phyloP scores from a whole-genome alignment of 2,329 filamentous ascomycete genomes.

The Juglanconis oblonga region DNA sequence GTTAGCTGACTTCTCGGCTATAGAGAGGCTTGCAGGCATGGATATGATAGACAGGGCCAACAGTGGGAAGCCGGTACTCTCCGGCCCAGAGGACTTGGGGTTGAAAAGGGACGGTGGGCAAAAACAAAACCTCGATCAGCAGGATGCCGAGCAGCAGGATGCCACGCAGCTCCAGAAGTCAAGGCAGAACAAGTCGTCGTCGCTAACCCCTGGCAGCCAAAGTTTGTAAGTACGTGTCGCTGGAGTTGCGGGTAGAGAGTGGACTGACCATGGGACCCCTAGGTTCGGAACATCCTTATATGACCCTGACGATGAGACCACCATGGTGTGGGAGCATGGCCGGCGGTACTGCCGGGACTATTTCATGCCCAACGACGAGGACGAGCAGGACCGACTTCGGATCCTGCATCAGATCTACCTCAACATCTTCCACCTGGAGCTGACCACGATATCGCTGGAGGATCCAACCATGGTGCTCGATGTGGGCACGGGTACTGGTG shows the following conservation, averaged over 20 bases:
- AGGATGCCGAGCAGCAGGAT: not conserved
- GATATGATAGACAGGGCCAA: slow-evolving; percentile 11
- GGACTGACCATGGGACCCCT: not conserved
- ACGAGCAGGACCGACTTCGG: slow-evolving; percentile 30
- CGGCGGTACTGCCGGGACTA: slow-evolving; percentile 19
- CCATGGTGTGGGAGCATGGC: slow-evolving; percentile 14
- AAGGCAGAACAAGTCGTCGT: not conserved
- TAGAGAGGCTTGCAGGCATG: slow-evolving; percentile 6
- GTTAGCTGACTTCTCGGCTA: not conserved
- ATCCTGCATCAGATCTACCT: slow-evolving; percentile 20
- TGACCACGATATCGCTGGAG: slow-evolving; percentile 33
- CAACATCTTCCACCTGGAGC: slow-evolving; percentile 22
- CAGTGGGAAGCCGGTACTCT: slow-evolving; percentile 7
- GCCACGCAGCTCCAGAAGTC: not conserved
- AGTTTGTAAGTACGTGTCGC: not conserved
- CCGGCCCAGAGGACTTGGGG: slow-evolving; percentile 2
- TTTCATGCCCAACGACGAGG: slow-evolving; percentile 20
- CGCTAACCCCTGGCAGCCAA: not conserved
- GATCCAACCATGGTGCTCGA: slow-evolving; percentile 48
- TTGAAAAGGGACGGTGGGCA: not conserved
- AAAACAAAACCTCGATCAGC: not conserved
- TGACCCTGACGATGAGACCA: slow-evolving; percentile 12
- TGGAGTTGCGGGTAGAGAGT: not conserved
- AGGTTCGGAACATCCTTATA: slow-evolving; percentile 8
- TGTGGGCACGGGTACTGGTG: slow-evolving; percentile 57